Percentiles rank a stretch among this genome's conserved stretches.
phyloP scores from a whole-genome alignment of 768 basidiomycete species.

The Hygrophoropsis aurantiaca region DNA sequence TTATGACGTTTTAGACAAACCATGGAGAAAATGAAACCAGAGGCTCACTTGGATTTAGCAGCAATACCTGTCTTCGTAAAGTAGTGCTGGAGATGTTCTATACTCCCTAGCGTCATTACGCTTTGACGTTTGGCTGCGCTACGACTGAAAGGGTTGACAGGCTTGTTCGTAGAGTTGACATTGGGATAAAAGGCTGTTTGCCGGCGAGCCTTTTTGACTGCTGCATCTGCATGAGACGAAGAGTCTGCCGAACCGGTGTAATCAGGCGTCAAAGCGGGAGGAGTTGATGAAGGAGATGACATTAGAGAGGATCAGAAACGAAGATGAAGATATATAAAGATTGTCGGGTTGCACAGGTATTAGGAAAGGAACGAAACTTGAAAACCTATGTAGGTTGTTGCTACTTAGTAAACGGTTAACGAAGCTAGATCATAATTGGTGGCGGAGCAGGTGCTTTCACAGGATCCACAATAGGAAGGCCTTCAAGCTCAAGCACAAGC shows the following conservation, averaged over 20 bases:
- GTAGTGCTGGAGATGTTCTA: constrained; percentile 93
- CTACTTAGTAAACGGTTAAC: no score
- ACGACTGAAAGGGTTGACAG: constrained; percentile 81
- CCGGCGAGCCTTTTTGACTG: constrained; percentile 54
- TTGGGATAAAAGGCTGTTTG: constrained; percentile 80
- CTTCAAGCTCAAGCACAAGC: not conserved
- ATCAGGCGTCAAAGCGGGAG: constrained; percentile 60
- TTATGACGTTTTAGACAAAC: constrained; percentile 6
- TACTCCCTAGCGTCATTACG: constrained; percentile 93
- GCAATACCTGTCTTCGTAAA: constrained; percentile 87
- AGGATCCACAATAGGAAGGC: constrained; percentile 10
- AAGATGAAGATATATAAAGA: no score
- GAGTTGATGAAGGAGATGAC: constrained; percentile 44
- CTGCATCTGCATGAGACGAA: constrained; percentile 24
- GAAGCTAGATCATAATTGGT: no score
- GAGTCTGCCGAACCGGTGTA: constrained; percentile 49
- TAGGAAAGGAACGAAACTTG: not conserved
- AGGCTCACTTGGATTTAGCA: constrained; percentile 66
- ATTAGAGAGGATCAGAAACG: constrained; percentile 7
- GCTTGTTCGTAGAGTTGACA: constrained; percentile 67
- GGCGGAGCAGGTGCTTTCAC: no score
- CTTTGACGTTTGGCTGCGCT: constrained; percentile 92
- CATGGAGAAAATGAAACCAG: constrained; percentile 10
- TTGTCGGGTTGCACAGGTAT: not conserved
- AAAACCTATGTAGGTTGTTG: not conserved